These are phyloP conservation scores for Pleurotus giganteus DNA, from an alignment of 768 basidiomycete species.

Conservation along the genomic window DNA sequence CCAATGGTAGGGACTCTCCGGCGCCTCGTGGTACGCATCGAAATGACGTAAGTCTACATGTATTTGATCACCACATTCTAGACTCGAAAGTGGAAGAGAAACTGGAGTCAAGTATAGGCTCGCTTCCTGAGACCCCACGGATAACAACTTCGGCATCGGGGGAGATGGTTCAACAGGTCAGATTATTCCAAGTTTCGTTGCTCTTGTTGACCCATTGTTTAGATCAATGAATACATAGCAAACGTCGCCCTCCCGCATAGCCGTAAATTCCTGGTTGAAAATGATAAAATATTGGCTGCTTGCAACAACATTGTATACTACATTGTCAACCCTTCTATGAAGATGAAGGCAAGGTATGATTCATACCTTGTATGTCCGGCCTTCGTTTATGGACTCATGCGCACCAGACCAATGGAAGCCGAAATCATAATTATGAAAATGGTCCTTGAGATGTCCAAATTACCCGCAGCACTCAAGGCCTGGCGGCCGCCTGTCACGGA, in stretches of 20 bases:
- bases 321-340: slow-evolving; percentile 77
- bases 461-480: slow-evolving; percentile 75
- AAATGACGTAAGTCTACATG: neutral
- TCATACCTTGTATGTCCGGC: neutral
- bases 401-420: slow-evolving; percentile 73
- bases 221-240: slow-evolving; percentile 77
- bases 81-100: slow-evolving; percentile 66
- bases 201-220: slow-evolving; percentile 1
- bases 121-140: slow-evolving; percentile 29
- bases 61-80: slow-evolving; percentile 10
- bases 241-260: slow-evolving; percentile 68
- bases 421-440: slow-evolving; percentile 66
- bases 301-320: slow-evolving; percentile 86
- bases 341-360: slow-evolving; percentile 65
- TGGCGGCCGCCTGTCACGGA: slow-evolving; percentile 85
- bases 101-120: slow-evolving; percentile 39
- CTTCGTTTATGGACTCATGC: slow-evolving; percentile 17
- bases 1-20: slow-evolving; percentile 74
- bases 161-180: slow-evolving; percentile 50
- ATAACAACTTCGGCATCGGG: slow-evolving; percentile 27
- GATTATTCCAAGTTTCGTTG: slow-evolving; percentile 9
- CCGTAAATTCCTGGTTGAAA: slow-evolving; percentile 77
- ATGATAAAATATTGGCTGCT: slow-evolving; percentile 75
- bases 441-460: slow-evolving; percentile 73
- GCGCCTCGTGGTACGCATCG: slow-evolving; percentile 48